Base-by-base conservation (phyloP, 345 rosid species). In the Jatropha curcas region DNA sequence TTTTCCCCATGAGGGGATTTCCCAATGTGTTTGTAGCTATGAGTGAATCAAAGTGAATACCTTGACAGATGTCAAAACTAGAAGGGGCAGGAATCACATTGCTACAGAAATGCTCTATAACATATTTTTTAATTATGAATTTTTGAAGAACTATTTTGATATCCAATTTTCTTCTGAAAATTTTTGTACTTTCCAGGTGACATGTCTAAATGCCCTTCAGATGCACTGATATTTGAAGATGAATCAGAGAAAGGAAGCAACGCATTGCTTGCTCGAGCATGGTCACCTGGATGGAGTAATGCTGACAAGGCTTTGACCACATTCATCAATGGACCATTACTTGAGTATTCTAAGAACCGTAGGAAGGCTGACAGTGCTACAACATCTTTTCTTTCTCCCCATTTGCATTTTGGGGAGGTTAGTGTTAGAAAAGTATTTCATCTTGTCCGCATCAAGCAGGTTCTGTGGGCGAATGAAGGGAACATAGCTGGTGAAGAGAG, bases 281-380 rank as follows among this genome's bases (percentile, higher is more conserved):
- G 98, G 98, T 87, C 98, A 60, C 98, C 98, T 1, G 98, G 98
- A 4, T 94, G 98, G 98, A 90, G 90, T 84, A 89, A 81, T 74
- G 98, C 92, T 62, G 94, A 94, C 74, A 94, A 84, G 83, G 94
- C 98, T 74, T 82, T 94, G 79, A 89, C 93, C 17, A 80, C 98
- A 45, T 92, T 94, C 77, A 83, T 92, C 61, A 92, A 90, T 27
- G 98, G 98, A 58, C 91, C 98, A 17, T 70, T 94, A 51, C 75
- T 92, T 65, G 98, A 94, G 73, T 92, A 94, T 87, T 89, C 97
- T 17, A 81, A 83, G 85, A 92, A 94, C 74, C 88, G 96, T 6
- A 78, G 98, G 53, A 94, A 94, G 84, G 98, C 98, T 25, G 98
- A 94, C 77, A 92, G 98, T 77, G 97, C 97, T 24, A 94, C 98